Base-by-base conservation (phyloP, 805 yeast genomes). In the Yamadazyma insecticola region DNA sequence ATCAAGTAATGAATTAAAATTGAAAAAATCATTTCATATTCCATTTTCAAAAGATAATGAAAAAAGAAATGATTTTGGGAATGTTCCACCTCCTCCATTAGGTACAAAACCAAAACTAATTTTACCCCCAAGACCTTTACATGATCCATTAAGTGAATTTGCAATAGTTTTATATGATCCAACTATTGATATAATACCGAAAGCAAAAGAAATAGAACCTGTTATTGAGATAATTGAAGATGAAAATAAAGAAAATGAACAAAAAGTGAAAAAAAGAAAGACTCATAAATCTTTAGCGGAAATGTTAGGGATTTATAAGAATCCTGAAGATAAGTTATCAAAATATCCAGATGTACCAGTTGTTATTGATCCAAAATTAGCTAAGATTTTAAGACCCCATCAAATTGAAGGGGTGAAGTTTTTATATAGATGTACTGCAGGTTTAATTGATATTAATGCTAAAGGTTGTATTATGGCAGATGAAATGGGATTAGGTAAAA, bases 381-480 rank as follows among this genome's bases (percentile, higher is more conserved):
- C 92, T 14, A 84, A 83, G 50, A 79, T 86, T 25, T 64, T 92
- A 28, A 74, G 98, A 43, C 98, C 98, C 1, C 98, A 92, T 65
- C 98, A 92, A 55, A 79, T 92, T 4, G 95, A 90, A 29, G 98
- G 98, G 41, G 96, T 90, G 24, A 76, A 85, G 53, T 92, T 92
- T 52, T 60, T 92, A 36, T 92, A 88, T 49, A 63, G 89, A 33
- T 90, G 98, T 57, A 87, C 95, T 0, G 73, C 96, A 1, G 98
- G 98, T 0, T 58, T 89, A 20, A 73, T 81, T 16, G 87, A 82
- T 51, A 73, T 86, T 6, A 68, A 81, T 20, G 97, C 97, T 0
- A 77, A 82, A 48, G 98, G 98, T 3, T 90, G 97, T 51, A 90
- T 90, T 30, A 90, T 90, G 97, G 97, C 97, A 0, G 97, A 88